Base-by-base conservation (phyloP, 495 filamentous ascomycete genomes). In the Glonium stellatum region DNA sequence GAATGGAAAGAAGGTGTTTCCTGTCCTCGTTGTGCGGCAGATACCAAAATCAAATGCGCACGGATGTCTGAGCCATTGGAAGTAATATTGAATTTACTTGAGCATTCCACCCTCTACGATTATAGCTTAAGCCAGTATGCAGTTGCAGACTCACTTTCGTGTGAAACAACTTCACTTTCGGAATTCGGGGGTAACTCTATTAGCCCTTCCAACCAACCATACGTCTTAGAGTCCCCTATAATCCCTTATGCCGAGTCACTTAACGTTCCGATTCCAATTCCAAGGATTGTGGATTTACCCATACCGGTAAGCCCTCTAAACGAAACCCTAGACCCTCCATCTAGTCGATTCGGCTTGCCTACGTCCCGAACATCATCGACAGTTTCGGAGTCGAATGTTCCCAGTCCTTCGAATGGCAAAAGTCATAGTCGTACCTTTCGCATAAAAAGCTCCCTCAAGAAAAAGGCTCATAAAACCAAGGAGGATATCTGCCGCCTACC, bases 1-100 rank as follows among this genome's bases (percentile, higher is more conserved):
- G 56, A 63, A 19, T 67, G 64, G 64, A 67, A 67, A 60, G 64
- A 67, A 55, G 60, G 62, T 21, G 42, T 65, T 19, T 54, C 39
- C 22, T 67, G 64, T 42, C 64, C 64, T 15, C 62, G 64, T 22
- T 67, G 63, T 37, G 47, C 36, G 18, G 42, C 57, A 5, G 60
- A 54, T 13, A 60, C 59, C 35, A 67, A 67, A 60, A 63, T 67
- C 44, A 67, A 63, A 35, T 58, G 41, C 21, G 64, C 64, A 21
- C 64, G 64, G 4, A 34, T 67, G 15, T 57, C 62, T 19, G 64
- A 67, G 34, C 64, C 64, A 1, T 60, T 67, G 36, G 59, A 67
- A 27, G 55, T 44, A 23, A 41, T 67, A 6, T 12, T 51, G 22
- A 60, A 23, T 19, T 52, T 60, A 4, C 41, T 63, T 0, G 64